phyloP scores from a whole-genome alignment of 2,329 filamentous ascomycete species.

The Calonectria pseudoreteaudii region DNA sequence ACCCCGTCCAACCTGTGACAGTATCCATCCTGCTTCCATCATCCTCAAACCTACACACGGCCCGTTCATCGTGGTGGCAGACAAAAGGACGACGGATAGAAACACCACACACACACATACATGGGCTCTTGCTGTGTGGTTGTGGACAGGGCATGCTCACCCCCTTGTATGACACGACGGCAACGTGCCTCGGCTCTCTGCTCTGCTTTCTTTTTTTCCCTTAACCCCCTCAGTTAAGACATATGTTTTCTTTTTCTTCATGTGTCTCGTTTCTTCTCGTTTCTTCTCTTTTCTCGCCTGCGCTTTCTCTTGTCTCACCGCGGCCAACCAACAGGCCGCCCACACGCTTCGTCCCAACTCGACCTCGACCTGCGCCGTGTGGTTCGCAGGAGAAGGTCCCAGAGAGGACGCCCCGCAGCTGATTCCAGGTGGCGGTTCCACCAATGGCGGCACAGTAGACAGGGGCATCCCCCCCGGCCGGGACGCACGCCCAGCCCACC shows the following conservation, averaged over 20 bases:
- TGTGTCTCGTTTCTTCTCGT: neutral
- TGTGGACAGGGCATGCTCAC: slow-evolving; percentile 15
- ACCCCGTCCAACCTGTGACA: slow-evolving; percentile 2
- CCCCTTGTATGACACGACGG: neutral
- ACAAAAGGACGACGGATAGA: neutral
- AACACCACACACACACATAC: neutral
- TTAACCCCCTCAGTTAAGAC: neutral
- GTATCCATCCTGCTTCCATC: slow-evolving; percentile 7
- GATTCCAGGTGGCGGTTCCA: neutral
- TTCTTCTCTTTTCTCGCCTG: neutral
- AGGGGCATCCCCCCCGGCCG: neutral
- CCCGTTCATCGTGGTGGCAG: neutral
- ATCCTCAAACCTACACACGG: slow-evolving; percentile 1
- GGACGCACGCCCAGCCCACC: slow-evolving; percentile 19
- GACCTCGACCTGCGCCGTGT: neutral
- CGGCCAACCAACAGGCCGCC: slow-evolving; percentile 12
- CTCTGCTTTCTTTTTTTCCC: slow-evolving; percentile 17
- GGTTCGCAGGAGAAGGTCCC: slow-evolving; percentile 12
- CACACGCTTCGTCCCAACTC: slow-evolving; percentile 13
- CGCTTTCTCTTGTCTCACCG: neutral
- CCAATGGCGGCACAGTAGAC: slow-evolving; percentile 12
- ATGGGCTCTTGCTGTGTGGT: slow-evolving; percentile 20
- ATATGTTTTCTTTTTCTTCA: neutral
- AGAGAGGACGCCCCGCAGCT: slow-evolving; percentile 1
- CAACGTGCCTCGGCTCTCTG: slow-evolving; percentile 10